Evolutionary conservation across 2,329 filamentous ascomycete species (phyloP).

Genomic region (Aspergillus sp.): DNA sequence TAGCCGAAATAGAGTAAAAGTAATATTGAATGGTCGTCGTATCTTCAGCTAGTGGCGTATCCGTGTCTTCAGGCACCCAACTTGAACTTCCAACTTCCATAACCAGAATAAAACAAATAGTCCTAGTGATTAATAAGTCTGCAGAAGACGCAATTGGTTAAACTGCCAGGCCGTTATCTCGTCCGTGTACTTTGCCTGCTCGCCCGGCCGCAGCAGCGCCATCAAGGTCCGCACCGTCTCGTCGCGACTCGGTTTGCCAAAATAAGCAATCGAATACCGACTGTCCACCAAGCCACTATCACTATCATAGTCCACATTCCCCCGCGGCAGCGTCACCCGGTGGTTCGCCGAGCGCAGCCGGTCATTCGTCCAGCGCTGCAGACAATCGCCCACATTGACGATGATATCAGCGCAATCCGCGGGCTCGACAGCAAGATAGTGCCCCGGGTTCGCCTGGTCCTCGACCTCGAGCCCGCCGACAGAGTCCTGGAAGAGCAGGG

Average conservation of each 20-base stretch:
- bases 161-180: background rate
- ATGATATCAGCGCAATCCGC: constrained; percentile 26
- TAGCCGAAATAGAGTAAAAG: too few species aligned
- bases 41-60: too few species aligned
- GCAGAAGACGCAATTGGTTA: background rate
- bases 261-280: constrained; percentile 32
- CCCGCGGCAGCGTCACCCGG: constrained; percentile 26
- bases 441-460: constrained; percentile 15
- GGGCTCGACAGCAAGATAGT: constrained; percentile 9
- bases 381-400: constrained; percentile 53
- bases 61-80: too few species aligned
- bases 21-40: too few species aligned
- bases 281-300: constrained; percentile 17
- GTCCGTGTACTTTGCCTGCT: background rate
- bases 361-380: constrained; percentile 53
- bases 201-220: background rate
- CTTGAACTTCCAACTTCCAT: too few species aligned
- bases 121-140: background rate
- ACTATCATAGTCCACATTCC: constrained; percentile 21
- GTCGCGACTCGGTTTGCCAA: constrained; percentile 23
- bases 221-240: background rate
- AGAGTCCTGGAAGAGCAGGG: constrained; percentile 52
- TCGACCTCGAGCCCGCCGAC: constrained; percentile 23
- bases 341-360: constrained; percentile 52
- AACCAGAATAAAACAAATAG: too few species aligned